phyloP scores from a whole-genome alignment of 1,139 yeast genomes.

The Entelexis sorbosivorans region DNA sequence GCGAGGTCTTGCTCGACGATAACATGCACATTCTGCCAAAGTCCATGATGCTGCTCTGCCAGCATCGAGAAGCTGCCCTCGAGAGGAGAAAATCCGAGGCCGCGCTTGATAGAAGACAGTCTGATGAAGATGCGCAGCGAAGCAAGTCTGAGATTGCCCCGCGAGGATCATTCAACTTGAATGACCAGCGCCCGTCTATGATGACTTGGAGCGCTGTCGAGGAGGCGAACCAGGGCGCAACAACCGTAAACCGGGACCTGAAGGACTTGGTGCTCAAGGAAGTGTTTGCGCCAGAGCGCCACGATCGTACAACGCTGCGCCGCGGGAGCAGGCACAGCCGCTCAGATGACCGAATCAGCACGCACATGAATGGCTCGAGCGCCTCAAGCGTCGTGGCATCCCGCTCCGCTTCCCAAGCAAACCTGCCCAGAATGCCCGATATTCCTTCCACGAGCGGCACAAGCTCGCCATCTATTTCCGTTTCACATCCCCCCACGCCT shows the following conservation, averaged over 20 bases:
- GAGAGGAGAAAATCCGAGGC: background rate
- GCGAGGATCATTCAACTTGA: constrained; percentile 21
- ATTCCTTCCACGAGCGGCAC: background rate
- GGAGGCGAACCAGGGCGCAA: constrained; percentile 31
- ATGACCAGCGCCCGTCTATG: constrained; percentile 23
- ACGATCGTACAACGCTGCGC: background rate
- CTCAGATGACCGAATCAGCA: constrained; percentile 4
- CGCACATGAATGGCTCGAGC: background rate
- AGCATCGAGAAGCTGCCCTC: background rate
- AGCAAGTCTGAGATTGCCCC: constrained; percentile 11
- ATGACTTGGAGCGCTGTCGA: constrained; percentile 20
- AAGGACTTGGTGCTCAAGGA: constrained; percentile 59
- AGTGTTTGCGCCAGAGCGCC: constrained; percentile 40
- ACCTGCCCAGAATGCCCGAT: background rate
- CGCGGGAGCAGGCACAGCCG: constrained; percentile 1
- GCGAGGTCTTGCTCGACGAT: constrained; percentile 74
- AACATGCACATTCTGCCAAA: constrained; percentile 83
- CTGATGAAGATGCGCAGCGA: background rate
- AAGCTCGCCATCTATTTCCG: background rate
- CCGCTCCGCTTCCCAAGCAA: background rate
- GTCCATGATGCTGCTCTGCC: constrained; percentile 41
- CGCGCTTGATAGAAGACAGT: background rate
- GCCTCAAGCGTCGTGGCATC: background rate
- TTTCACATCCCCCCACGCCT: background rate
- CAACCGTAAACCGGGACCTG: constrained; percentile 52